These are phyloP conservation scores for Malassezia sympodialis DNA, from an alignment of 1,284 basidiomycete genomes.

Conservation along the genomic window DNA sequence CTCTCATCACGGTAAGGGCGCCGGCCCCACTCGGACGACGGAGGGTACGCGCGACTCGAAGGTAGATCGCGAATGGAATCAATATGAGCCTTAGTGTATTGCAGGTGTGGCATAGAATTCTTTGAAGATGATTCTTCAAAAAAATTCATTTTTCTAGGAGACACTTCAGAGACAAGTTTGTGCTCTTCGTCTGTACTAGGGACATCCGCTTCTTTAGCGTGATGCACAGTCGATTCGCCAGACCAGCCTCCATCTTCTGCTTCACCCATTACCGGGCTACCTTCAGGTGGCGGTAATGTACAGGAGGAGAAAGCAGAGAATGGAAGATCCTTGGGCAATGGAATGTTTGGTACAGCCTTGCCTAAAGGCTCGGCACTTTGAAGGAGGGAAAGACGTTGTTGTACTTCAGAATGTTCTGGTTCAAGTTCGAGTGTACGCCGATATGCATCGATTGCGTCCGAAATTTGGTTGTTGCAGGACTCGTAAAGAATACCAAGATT, in stretches of 20 bases:
- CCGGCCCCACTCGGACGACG: conserved; percentile 12
- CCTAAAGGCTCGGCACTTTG: conserved; percentile 72
- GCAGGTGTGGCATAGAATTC: neutral
- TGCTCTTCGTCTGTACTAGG: neutral
- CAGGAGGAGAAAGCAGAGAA: conserved; percentile 65
- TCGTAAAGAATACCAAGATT: conserved; percentile 94
- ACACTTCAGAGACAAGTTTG: neutral
- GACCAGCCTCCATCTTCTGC: neutral
- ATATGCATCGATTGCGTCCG: conserved; percentile 96
- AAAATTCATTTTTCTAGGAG: neutral
- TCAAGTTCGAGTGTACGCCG: conserved; percentile 42
- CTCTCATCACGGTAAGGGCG: conserved; percentile 1
- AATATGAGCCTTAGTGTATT: neutral
- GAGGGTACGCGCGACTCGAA: neutral
- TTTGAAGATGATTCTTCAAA: neutral
- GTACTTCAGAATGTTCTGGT: conserved; percentile 39
- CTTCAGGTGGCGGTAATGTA: neutral
- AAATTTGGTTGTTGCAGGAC: conserved; percentile 97
- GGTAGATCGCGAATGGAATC: neutral
- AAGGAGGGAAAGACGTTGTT: conserved; percentile 53
- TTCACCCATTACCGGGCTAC: neutral
- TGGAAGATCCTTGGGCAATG: conserved; percentile 84
- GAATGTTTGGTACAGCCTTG: conserved; percentile 64
- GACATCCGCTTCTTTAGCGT: neutral
- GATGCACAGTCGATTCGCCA: neutral